Evolutionary conservation across 2,329 filamentous ascomycete species (phyloP).

Genomic region (Fusarium illudens): DNA sequence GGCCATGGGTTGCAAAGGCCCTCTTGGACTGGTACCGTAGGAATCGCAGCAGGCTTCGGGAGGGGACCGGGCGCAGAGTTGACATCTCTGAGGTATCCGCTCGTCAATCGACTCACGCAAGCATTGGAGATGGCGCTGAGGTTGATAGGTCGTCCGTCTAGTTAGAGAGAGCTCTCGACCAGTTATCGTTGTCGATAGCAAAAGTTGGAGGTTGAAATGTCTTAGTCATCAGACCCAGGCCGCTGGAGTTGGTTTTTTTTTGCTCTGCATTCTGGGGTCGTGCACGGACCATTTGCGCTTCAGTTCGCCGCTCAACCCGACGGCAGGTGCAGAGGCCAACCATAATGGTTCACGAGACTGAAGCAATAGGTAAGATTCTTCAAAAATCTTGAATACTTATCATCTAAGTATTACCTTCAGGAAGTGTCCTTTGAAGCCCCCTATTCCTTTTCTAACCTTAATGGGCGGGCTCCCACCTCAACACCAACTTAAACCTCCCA

Average conservation of each 20-base stretch:
- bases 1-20: conserved; percentile 57
- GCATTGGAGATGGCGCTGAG: conserved; percentile 22
- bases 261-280: conserved; percentile 3
- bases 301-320: background rate
- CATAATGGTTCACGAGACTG: background rate
- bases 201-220: conserved; percentile 28
- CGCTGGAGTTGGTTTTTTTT: conserved; percentile 15
- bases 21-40: conserved; percentile 74
- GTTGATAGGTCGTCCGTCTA: background rate
- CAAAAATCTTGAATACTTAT: background rate
- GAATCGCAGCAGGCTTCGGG: conserved; percentile 72
- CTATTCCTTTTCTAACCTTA: background rate
- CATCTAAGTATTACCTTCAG: background rate
- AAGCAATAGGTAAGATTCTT: background rate
- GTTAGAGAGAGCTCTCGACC: conserved; percentile 3
- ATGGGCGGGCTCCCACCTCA: background rate
- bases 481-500: conserved; percentile 1
- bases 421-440: background rate
- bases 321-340: background rate
- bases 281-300: background rate
- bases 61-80: conserved; percentile 59
- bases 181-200: conserved; percentile 29
- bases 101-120: conserved; percentile 21
- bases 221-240: conserved; percentile 30
- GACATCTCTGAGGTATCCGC: conserved; percentile 51